Conservation (phyloP, 129 eudicot genomes). For the Dittrichia graveolens region DNA sequence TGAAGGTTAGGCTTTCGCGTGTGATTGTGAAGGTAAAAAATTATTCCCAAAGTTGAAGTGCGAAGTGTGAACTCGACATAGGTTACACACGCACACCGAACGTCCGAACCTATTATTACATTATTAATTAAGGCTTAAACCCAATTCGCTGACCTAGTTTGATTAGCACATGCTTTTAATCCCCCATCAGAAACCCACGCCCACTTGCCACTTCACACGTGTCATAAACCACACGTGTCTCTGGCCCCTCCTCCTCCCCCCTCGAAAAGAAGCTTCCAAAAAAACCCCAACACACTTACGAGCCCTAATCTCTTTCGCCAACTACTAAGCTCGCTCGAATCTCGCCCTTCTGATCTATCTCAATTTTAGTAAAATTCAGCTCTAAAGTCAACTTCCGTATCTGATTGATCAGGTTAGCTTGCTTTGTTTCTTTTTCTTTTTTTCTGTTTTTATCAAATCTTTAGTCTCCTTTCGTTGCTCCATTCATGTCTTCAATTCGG, state of each 20-base stretch:
- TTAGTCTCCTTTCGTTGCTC: constrained; percentile 17
- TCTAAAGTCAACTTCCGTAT: constrained; percentile 23
- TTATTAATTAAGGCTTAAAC: background rate
- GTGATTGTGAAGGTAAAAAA: no score
- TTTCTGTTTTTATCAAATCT: constrained; percentile 3
- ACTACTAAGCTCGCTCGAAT: constrained; percentile 26
- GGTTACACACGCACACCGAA: background rate
- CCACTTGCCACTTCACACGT: constrained; percentile 39
- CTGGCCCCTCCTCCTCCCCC: constrained; percentile 32
- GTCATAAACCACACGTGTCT: constrained; percentile 51
- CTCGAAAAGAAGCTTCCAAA: constrained; percentile 50
- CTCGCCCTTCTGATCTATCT: constrained; percentile 26
- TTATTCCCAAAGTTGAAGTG: no score
- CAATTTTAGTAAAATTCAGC: constrained; percentile 23
- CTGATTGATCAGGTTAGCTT: constrained; percentile 33
- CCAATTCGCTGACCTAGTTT: background rate
- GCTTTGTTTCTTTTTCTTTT: background rate
- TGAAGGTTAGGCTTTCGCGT: no score
- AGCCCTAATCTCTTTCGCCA: constrained; percentile 49
- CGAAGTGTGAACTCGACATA: no score
- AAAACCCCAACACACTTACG: constrained; percentile 37
- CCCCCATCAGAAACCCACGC: background rate
- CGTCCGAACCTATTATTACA: background rate
- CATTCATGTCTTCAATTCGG: constrained; percentile 14
- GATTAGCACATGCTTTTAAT: background rate